These are phyloP conservation scores for Backusella psychrophila DNA, from an alignment of 192 early-diverging fungal species.

Conservation along the genomic window DNA sequence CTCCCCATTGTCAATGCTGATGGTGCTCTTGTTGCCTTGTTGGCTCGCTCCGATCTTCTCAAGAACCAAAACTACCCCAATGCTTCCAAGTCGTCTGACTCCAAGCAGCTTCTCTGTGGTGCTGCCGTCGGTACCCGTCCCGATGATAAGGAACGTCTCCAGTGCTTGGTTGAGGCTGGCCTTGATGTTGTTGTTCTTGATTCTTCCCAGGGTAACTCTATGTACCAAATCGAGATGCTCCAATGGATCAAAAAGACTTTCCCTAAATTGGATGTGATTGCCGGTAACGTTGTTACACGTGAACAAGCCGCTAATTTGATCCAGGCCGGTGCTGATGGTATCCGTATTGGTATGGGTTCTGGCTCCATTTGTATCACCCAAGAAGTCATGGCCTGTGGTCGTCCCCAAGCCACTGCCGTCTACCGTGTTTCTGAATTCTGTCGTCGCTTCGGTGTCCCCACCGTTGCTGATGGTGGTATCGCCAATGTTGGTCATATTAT, in stretches of 20 bases:
- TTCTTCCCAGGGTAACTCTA: slow-evolving; percentile 92
- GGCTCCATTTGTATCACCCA: slow-evolving; percentile 99
- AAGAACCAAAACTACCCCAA: slow-evolving; percentile 96
- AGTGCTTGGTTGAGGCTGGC: slow-evolving; percentile 82
- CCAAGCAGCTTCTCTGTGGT: slow-evolving; percentile 91
- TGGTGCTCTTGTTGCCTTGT: slow-evolving; percentile 82
- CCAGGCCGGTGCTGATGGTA: slow-evolving; percentile 90
- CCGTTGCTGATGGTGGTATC: slow-evolving; percentile 97
- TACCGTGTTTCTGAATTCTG: slow-evolving; percentile 94
- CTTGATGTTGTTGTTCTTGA: slow-evolving; percentile 94
- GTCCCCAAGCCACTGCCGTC: slow-evolving; percentile 96
- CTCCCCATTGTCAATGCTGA: slow-evolving; percentile 90
- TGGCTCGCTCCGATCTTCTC: slow-evolving; percentile 92
- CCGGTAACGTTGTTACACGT: slow-evolving; percentile 96
- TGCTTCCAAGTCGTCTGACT: slow-evolving; percentile 76
- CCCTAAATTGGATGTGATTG: slow-evolving; percentile 82
- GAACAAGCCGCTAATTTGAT: slow-evolving; percentile 92
- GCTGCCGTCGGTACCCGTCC: slow-evolving; percentile 91
- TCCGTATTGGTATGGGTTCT: slow-evolving; percentile 96
- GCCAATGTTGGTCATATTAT: slow-evolving; percentile 96
- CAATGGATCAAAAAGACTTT: slow-evolving; percentile 87
- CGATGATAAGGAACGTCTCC: slow-evolving; percentile 83
- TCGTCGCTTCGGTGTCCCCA: slow-evolving; percentile 90
- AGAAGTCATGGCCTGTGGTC: slow-evolving; percentile 98
- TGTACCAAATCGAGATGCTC: slow-evolving; percentile 94